Base-by-base conservation (phyloP, 306 rosid species). In the Citrullus amarus region DNA sequence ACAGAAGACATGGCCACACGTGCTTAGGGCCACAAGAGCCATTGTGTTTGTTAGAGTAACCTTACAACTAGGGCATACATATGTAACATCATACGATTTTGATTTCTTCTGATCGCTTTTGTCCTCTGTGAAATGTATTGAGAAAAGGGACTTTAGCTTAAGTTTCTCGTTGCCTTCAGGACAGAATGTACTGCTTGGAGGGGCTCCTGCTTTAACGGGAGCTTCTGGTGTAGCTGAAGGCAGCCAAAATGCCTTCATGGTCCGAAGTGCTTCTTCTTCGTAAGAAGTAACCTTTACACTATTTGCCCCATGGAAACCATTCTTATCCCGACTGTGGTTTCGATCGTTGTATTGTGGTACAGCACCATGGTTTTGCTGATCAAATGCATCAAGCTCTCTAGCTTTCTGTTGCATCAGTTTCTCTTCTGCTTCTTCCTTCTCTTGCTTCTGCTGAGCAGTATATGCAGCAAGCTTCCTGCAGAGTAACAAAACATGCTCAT, bases 231-330 rank as follows among this genome's bases (percentile, higher is more conserved):
- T 95, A 61, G 99, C 99, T 51, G 97, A 95, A 79, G 99, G 99
- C 44, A 95, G 86, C 99, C 99, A 95, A 86, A 95, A 95, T 63
- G 99, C 99, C 82, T 95, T 95, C 99, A 95, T 95, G 60, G 97
- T 95, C 78, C 99, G 88, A 41, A 95, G 97, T 16, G 99, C 97
- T 86, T 95, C 99, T 83, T 92, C 99, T 82, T 95, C 97, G 65
- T 83, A 95, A n/a, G 99, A 92, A n/a, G 99, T 95, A 60, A 84
- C 97, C 88, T 91, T 95, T 78, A 95, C 99, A 85, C 97, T 95
- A 78, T 95, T 95, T 66, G 99, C 99, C 66, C 99, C 99, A 34
- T 95, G 99, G 83, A 95, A 95, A 30, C 91, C 97, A 66, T 85
- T 88, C 82, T 95, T 95, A 57, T 88, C 99, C 10, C 68, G 89